phyloP scores from a whole-genome alignment of 1,284 basidiomycete species.

The Spongiforma sp. region DNA sequence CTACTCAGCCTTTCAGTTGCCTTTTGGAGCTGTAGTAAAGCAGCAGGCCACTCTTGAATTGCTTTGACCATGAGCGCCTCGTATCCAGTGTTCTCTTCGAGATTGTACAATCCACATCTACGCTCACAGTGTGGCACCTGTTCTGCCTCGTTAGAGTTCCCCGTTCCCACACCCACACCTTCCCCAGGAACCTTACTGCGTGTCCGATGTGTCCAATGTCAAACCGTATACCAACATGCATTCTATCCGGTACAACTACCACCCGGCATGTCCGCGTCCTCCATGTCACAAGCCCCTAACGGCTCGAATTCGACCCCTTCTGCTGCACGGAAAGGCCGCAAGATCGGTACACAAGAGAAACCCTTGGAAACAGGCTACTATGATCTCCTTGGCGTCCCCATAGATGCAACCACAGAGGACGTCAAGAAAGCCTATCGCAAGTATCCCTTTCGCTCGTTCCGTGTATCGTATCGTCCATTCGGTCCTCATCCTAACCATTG shows the following conservation, averaged over 20 bases:
- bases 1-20: too few relatives aligned
- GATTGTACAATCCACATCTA: slow-evolving; percentile 68
- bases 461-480: background rate
- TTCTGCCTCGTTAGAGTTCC: slow-evolving; percentile 71
- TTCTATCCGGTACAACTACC: slow-evolving; percentile 69
- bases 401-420: slow-evolving; percentile 81
- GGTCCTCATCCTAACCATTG: slow-evolving; percentile 1
- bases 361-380: slow-evolving; percentile 92
- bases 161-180: slow-evolving; percentile 69
- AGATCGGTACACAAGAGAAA: slow-evolving; percentile 87
- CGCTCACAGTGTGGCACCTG: slow-evolving; percentile 69
- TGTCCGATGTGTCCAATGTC: slow-evolving; percentile 75
- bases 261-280: slow-evolving; percentile 24
- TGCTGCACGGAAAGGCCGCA: slow-evolving; percentile 52
- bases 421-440: slow-evolving; percentile 95
- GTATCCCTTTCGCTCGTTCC: slow-evolving; percentile 24
- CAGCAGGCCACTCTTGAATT: slow-evolving; percentile 6
- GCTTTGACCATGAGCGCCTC: slow-evolving; percentile 36
- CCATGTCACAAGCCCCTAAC: slow-evolving; percentile 13
- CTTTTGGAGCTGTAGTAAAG: background rate
- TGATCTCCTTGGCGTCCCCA: slow-evolving; percentile 79
- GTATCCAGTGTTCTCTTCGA: slow-evolving; percentile 55
- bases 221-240: slow-evolving; percentile 59
- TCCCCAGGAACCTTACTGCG: slow-evolving; percentile 68
- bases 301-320: slow-evolving; percentile 22